Evolutionary conservation across 2,329 filamentous ascomycete genomes (phyloP).

Genomic region (Fusarium torreyae): DNA sequence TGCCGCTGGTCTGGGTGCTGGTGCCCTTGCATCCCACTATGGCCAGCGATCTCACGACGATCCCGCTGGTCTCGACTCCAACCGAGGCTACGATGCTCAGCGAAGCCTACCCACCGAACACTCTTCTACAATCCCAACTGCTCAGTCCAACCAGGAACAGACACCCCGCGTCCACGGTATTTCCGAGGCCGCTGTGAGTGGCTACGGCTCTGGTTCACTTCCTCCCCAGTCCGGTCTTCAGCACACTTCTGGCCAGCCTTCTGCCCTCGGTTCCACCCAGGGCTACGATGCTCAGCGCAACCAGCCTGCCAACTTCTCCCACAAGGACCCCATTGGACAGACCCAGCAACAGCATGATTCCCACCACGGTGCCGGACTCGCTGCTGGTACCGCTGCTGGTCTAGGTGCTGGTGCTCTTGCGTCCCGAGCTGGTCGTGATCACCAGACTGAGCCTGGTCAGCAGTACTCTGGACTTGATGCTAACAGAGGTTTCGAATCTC

Average conservation of each 20-base stretch:
- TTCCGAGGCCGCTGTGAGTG: background rate
- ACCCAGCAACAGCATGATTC: conserved; percentile 16
- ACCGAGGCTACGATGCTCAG: background rate
- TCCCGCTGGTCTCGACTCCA: background rate
- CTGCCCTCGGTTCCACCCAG: background rate
- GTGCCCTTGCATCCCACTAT: conserved; percentile 15
- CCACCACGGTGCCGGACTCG: conserved; percentile 5
- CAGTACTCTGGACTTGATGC: background rate
- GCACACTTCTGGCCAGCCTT: background rate
- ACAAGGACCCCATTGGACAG: conserved; percentile 9
- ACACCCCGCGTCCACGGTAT: background rate
- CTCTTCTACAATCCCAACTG: background rate
- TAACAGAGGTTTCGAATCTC: background rate
- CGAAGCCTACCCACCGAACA: no score
- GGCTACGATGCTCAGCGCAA: background rate
- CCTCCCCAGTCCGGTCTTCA: background rate
- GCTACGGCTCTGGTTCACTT: background rate
- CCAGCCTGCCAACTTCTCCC: conserved; percentile 15
- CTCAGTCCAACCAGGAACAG: conserved; percentile 7
- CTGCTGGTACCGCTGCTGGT: conserved; percentile 4
- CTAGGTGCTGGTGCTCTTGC: conserved; percentile 1
- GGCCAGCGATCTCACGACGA: background rate
- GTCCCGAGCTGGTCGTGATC: background rate
- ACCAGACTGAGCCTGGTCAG: background rate
- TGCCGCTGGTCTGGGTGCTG: conserved; percentile 16